Evolutionary conservation across 345 rosid species (phyloP).

Genomic region (Dimocarpus longan): DNA sequence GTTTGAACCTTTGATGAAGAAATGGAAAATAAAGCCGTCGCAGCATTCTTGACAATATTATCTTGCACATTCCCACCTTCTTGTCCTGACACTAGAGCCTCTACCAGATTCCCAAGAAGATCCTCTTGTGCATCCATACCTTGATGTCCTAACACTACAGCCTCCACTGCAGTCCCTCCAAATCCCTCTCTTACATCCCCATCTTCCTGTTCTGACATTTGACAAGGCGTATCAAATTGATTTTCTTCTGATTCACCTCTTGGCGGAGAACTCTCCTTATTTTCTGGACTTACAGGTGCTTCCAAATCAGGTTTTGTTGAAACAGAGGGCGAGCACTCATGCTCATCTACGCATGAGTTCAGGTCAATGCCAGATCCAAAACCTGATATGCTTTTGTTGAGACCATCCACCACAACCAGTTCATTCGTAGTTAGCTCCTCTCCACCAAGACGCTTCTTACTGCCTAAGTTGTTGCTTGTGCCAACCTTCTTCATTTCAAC

Average conservation of each 20-base stretch:
- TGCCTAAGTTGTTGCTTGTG: background rate
- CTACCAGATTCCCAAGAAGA: conserved; percentile 39
- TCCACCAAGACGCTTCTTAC: conserved; percentile 7
- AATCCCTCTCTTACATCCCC: conserved; percentile 18
- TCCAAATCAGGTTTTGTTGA: conserved; percentile 26
- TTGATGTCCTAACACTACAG: conserved; percentile 29
- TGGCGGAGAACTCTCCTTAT: conserved; percentile 46
- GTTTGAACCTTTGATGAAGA: conserved; percentile 34
- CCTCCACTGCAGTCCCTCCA: conserved; percentile 45
- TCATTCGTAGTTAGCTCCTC: conserved; percentile 14
- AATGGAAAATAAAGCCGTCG: conserved; percentile 48
- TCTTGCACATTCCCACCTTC: conserved; percentile 18
- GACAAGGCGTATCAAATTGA: conserved; percentile 26
- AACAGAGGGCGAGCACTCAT: conserved; percentile 21
- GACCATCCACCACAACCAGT: conserved; percentile 12
- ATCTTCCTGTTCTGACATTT: conserved; percentile 26
- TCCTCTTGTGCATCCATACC: conserved; percentile 15
- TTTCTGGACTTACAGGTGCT: conserved; percentile 45
- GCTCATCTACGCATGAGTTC: conserved; percentile 27
- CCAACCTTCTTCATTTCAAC: conserved; percentile 7
- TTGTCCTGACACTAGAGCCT: conserved; percentile 33
- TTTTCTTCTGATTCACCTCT: conserved; percentile 45
- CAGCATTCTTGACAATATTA: conserved; percentile 40
- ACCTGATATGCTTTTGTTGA: background rate
- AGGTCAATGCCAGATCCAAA: conserved; percentile 26